Evolutionary conservation across 192 early-diverging fungal species (phyloP), one percentile per base, ranked within the genome.

Genomic region (Mortierella claussenii): DNA sequence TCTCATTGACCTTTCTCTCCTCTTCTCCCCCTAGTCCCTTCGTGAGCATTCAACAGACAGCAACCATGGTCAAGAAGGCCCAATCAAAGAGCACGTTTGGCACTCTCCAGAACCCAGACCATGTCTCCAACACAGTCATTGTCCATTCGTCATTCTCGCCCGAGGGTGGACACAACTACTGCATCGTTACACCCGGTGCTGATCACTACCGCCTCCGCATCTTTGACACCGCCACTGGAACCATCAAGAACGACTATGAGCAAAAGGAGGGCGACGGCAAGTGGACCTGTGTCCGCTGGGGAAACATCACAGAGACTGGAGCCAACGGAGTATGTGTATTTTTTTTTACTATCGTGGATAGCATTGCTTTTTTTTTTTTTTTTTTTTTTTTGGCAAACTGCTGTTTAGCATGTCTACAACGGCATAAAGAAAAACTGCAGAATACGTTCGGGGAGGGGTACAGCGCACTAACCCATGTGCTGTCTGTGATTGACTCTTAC

Each of bases 141-240:
- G 48, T 79, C 33, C 74, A 79, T 37, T 81, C 74, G 1, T 65
- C 75, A 47, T 81, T 81, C 74, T 78, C 76, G 11, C 67, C 73
- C 21, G 59, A 67, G 26, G 67, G 71, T 28, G 67, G 63, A 54
- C 68, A 79, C 34, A 73, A 78, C 62, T 86, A 83, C 69, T 82
- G 82, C 54, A 74, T 86, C 42, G 82, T 88, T 32, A 88, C 81
- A 11, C 85, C 81, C 23, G 78, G 81, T 68, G 65, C 86, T 56
- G 86, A 88, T 81, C 81, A 79, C 51, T 76, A 83, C 52, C 83
- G 83, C 43, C 71, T 88, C 12, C 80, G 85, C 30, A 69, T 88
- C 55, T 88, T 88, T 43, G 83, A 88, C 27, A 71, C 81, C 21
- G 69, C 78, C 59, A 78, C 78, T 21, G 79, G 82, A 42, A 85